Evolutionary conservation across 805 yeast genomes (phyloP).

Genomic region (Candida coquimbonensis): DNA sequence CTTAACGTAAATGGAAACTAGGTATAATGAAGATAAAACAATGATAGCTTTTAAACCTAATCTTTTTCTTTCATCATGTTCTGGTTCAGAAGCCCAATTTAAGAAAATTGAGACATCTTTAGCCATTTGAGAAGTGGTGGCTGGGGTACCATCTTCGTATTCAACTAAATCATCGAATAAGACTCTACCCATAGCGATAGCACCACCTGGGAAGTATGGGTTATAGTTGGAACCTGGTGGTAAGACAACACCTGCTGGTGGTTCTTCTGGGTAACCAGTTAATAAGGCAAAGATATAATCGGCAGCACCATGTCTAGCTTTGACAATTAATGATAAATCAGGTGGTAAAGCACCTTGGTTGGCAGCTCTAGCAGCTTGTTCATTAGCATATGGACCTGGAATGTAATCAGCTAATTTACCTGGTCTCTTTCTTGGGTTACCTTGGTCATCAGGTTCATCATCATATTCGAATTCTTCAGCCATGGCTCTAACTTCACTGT

Average conservation of each 20-base stretch:
- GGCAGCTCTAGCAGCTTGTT: conserved; percentile 99
- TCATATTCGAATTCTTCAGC: conserved; percentile 97
- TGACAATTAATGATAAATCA: conserved; percentile 91
- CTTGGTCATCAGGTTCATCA: conserved; percentile 98
- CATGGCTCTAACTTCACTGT: conserved; percentile 84
- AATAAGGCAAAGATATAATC: conserved; percentile 92
- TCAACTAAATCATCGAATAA: conserved; percentile 95
- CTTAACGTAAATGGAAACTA: conserved; percentile 85
- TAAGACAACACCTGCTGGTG: conserved; percentile 93
- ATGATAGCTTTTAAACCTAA: conserved; percentile 90
- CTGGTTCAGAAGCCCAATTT: conserved; percentile 98
- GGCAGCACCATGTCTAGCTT: conserved; percentile 98
- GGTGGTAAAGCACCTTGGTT: conserved; percentile 99
- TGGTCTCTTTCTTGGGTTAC: conserved; percentile 95
- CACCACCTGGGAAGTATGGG: conserved; percentile 99
- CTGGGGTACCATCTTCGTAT: conserved; percentile 98
- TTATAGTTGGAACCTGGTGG: conserved; percentile 96
- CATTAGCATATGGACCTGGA: conserved; percentile 94
- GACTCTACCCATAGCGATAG: conserved; percentile 99
- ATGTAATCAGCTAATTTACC: conserved; percentile 95
- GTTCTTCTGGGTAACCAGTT: conserved; percentile 98
- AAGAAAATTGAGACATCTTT: conserved; percentile 94
- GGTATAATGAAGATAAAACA: conserved; percentile 70
- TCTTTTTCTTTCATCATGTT: conserved; percentile 96
- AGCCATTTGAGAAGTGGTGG: conserved; percentile 98